Conservation (phyloP, 768 basidiomycete genomes). For the Pleurotus sapidus region DNA sequence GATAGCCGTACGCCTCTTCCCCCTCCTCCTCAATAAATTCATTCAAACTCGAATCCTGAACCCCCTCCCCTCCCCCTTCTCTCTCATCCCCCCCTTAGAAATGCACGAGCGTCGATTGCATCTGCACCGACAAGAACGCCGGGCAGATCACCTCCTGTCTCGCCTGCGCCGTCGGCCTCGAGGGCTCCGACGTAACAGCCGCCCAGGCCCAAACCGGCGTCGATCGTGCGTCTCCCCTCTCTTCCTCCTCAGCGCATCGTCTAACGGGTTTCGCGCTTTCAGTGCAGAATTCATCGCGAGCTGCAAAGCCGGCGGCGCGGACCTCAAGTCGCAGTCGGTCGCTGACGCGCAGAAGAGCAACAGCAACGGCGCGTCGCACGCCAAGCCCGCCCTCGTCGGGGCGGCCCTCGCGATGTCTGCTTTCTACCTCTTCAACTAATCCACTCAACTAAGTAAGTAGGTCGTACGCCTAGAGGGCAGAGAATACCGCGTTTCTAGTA, state of each 20-base stretch:
- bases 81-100: neutral
- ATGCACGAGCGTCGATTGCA: neutral
- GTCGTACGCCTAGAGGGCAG: neutral
- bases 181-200: neutral
- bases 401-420: neutral
- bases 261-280: neutral
- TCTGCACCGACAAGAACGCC: neutral
- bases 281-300: neutral
- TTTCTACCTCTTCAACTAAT: neutral
- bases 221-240: neutral
- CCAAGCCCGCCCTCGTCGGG: neutral
- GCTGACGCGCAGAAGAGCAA: neutral
- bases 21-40: neutral
- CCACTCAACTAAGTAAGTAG: too few relatives aligned
- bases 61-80: too few relatives aligned
- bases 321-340: neutral
- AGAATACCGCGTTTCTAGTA: too few relatives aligned
- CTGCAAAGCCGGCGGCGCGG: neutral
- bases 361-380: neutral
- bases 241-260: neutral
- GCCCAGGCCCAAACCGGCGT: neutral
- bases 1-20: neutral
- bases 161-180: neutral
- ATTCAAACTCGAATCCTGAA: too few relatives aligned
- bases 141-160: neutral